These are phyloP conservation scores for Darksidea phi DNA, from an alignment of 495 filamentous ascomycete genomes.

Conservation along the genomic window DNA sequence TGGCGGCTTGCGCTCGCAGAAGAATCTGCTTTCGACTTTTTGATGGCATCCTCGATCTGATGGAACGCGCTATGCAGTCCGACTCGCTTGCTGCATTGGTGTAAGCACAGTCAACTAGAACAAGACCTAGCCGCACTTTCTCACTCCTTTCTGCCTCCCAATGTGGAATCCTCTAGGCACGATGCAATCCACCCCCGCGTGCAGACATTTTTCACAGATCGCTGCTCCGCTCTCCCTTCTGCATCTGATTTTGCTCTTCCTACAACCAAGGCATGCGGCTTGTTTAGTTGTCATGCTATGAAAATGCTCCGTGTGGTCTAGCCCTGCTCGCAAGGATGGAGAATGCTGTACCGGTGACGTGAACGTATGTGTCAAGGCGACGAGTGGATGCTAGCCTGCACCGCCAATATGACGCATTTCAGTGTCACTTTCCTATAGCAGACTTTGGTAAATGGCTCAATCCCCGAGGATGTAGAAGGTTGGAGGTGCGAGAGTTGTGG, in stretches of 20 bases:
- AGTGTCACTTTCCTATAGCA: no score
- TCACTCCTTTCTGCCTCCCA: conserved; percentile 70
- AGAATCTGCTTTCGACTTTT: conserved; percentile 57
- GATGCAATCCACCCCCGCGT: conserved; percentile 58
- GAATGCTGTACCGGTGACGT: no score
- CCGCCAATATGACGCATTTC: no score
- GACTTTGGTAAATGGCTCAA: no score
- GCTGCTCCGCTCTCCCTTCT: conserved; percentile 51
- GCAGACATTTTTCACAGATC: conserved; percentile 63
- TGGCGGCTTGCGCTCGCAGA: conserved; percentile 47
- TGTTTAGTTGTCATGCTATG: conserved; percentile 41
- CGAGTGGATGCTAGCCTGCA: no score
- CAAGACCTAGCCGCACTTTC: conserved; percentile 56
- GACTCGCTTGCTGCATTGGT: conserved; percentile 61
- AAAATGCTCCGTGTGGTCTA: no score
- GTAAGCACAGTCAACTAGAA: background rate
- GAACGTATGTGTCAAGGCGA: no score
- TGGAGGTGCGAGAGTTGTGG: no score
- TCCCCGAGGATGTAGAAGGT: no score
- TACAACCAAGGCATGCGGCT: conserved; percentile 67
- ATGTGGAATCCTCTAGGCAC: conserved; percentile 64
- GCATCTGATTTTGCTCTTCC: conserved; percentile 68
- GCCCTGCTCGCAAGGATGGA: no score
- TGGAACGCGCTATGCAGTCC: conserved; percentile 71
- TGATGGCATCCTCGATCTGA: conserved; percentile 70